phyloP scores from a whole-genome alignment of 768 basidiomycete species.

The Phlebiopsis gigantea region DNA sequence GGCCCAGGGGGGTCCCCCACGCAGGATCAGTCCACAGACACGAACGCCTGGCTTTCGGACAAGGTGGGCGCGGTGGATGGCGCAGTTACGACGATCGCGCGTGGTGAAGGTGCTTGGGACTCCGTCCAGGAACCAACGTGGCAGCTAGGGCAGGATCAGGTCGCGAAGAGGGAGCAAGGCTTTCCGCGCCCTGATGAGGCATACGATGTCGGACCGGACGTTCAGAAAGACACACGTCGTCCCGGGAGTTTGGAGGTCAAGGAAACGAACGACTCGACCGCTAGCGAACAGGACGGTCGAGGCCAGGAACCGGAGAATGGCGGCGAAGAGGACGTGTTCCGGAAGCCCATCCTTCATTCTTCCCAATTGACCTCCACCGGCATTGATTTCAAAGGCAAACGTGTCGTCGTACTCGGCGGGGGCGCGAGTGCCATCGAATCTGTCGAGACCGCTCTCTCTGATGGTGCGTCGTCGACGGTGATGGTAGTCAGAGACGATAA shows the following conservation, averaged over 20 bases:
- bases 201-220: slow-evolving; percentile 5
- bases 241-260: background rate
- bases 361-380: slow-evolving; percentile 29
- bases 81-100: background rate
- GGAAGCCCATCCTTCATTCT: slow-evolving; percentile 40
- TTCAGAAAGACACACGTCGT: slow-evolving; percentile 7
- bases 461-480: slow-evolving; percentile 29
- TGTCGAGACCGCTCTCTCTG: slow-evolving; percentile 31
- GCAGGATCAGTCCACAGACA: background rate
- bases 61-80: background rate
- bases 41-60: background rate
- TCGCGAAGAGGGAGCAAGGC: slow-evolving; percentile 12
- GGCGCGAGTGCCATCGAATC: slow-evolving; percentile 52
- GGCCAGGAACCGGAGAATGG: slow-evolving; percentile 13
- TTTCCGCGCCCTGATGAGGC: slow-evolving; percentile 14
- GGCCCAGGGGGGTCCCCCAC: background rate
- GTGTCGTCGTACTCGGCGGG: slow-evolving; percentile 42
- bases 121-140: slow-evolving; percentile 7
- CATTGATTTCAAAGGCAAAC: slow-evolving; percentile 37
- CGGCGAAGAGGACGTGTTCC: slow-evolving; percentile 27
- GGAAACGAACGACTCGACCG: slow-evolving; percentile 9
- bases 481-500: slow-evolving; percentile 41
- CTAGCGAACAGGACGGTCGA: background rate
- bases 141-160: slow-evolving; percentile 11
- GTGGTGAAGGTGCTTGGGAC: slow-evolving; percentile 7